phyloP scores from a whole-genome alignment of 352 stramenopile species.

The Thalassiosira sp. region DNA sequence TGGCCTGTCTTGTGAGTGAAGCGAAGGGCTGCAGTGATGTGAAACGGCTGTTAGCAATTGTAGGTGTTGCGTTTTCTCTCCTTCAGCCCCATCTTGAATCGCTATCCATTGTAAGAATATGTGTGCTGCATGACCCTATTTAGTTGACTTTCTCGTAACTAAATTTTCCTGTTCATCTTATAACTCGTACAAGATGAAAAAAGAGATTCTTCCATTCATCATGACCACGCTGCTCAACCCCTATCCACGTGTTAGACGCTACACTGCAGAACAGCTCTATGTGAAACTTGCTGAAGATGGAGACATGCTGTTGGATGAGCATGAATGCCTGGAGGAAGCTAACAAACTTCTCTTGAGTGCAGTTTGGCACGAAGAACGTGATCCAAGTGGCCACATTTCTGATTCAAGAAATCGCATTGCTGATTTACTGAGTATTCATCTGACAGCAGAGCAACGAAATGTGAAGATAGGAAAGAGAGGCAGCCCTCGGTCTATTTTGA shows the following conservation, averaged over 20 bases:
- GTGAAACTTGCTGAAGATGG: constrained; percentile 70
- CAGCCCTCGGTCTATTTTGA: constrained; percentile 3
- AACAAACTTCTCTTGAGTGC: constrained; percentile 53
- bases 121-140: constrained; percentile 14
- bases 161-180: constrained; percentile 16
- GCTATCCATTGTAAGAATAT: constrained; percentile 38
- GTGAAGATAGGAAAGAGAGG: constrained; percentile 28
- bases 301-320: constrained; percentile 27
- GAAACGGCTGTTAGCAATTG: constrained; percentile 62
- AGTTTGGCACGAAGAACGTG: constrained; percentile 59
- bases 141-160: not conserved
- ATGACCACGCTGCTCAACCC: constrained; percentile 66
- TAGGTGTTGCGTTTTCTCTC: constrained; percentile 64
- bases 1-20: constrained; percentile 47
- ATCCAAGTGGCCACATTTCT: constrained; percentile 35
- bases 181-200: constrained; percentile 22
- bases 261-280: constrained; percentile 81
- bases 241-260: constrained; percentile 72
- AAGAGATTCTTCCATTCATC: constrained; percentile 61
- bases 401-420: constrained; percentile 58
- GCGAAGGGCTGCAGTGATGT: constrained; percentile 61
- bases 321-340: constrained; percentile 46
- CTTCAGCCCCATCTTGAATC: constrained; percentile 49
- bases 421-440: constrained; percentile 51
- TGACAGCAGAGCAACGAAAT: constrained; percentile 45